A percentile compares a stretch with the other conserved stretches of the same genome.
Conservation (phyloP, 2,329 filamentous ascomycete genomes). For the Cladophialophora bantiana region DNA sequence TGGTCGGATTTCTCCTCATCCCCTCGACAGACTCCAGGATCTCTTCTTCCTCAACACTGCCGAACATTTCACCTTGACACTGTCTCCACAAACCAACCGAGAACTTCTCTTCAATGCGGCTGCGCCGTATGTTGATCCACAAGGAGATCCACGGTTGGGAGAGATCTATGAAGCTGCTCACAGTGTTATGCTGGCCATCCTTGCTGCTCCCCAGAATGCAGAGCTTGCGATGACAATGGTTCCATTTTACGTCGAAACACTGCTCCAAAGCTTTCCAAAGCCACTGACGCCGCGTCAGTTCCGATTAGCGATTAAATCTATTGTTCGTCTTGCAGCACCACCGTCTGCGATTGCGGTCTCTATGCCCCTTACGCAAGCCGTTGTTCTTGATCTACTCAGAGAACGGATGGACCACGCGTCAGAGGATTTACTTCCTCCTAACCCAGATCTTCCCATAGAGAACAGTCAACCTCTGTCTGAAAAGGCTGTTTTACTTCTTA, state of each 20-base stretch:
- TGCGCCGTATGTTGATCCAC: slow-evolving; percentile 73
- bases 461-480: slow-evolving; percentile 66
- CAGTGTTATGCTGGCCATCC: slow-evolving; percentile 77
- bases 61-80: slow-evolving; percentile 77
- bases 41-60: slow-evolving; percentile 87
- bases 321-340: slow-evolving; percentile 81
- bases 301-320: slow-evolving; percentile 82
- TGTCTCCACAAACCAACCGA: slow-evolving; percentile 73
- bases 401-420: slow-evolving; percentile 67
- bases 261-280: slow-evolving; percentile 79
- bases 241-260: slow-evolving; percentile 81
- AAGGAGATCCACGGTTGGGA: slow-evolving; percentile 63
- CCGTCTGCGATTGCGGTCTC: slow-evolving; percentile 76
- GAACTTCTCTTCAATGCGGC: slow-evolving; percentile 76
- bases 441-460: slow-evolving; percentile 44
- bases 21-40: slow-evolving; percentile 75
- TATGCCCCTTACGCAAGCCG: slow-evolving; percentile 80
- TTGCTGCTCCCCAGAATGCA: slow-evolving; percentile 80
- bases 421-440: slow-evolving; percentile 56
- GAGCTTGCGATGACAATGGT: slow-evolving; percentile 73
- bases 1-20: slow-evolving; percentile 66
- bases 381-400: slow-evolving; percentile 77
- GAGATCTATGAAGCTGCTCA: slow-evolving; percentile 90
- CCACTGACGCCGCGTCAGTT: slow-evolving; percentile 86
- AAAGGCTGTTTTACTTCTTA: slow-evolving; percentile 76